Base-by-base conservation (phyloP, 164 flowering plant genomes). In the Chimonanthus salicifolius region DNA sequence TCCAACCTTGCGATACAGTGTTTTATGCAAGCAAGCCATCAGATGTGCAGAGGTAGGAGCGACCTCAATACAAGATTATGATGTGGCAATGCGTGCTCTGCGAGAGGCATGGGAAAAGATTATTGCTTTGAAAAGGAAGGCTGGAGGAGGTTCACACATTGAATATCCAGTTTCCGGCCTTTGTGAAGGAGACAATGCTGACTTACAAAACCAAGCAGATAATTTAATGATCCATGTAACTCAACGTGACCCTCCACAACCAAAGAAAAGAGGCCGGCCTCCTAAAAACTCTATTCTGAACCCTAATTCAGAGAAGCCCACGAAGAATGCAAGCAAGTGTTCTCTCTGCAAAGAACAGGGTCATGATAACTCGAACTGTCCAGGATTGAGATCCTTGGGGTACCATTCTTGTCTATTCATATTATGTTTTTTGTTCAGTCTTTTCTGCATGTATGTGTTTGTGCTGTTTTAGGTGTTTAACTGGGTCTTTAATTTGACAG, bases 101-200 rank as follows among this genome's bases (percentile, higher is more conserved):
- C 49, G 71, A 74, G 94, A 93, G 76, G 92, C 87, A 16, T 77
- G 79, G 58, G 89, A 85, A 79, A 91, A 88, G 78, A 76, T 91
- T 72, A 74, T 81, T 73, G 72, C 67, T 58, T 82, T 79, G 67
- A 90, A 86, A 83, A 88, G 78, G 82, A 88, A 81, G 79, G 88
- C 84, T 64, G 90, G 20, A 21, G 71, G 45, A 50, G n/a, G 49
- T 43, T 6, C 64, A 21, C 47, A 16, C 18, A 4, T 20, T 73
- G 43, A 64, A 5, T 33, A 18, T 64, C 75, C 68, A 6, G 48
- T 45, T 13, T 62, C 47, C 65, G 60, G 68, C 9, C 16, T 18
- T 50, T 21, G 70, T 64, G 69, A 72, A 49, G 69, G 43, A 15
- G 69, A 72, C n/a, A 33, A 50, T 72, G 13, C 43, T 51, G 50